Evolutionary conservation across 768 basidiomycete species (phyloP).

Genomic region (Auricularia auricula-judae): DNA sequence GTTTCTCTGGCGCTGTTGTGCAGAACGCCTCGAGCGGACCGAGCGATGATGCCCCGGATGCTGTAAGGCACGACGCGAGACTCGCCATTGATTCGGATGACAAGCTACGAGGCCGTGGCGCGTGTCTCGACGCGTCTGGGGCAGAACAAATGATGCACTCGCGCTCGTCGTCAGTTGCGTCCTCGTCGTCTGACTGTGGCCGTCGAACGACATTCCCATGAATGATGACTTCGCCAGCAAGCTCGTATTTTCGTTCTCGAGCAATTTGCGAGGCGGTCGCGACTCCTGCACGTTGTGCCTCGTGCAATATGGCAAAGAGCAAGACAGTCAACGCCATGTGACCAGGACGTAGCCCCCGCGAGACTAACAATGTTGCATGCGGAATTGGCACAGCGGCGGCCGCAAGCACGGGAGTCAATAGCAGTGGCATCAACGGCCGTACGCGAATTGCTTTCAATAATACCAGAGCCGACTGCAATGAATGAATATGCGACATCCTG

Average conservation of each 20-base stretch:
- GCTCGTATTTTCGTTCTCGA: slow-evolving; percentile 5
- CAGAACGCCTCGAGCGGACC: slow-evolving; percentile 17
- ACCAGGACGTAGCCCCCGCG: background rate
- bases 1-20: slow-evolving; percentile 13
- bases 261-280: background rate
- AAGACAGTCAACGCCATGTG: slow-evolving; percentile 3
- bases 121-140: slow-evolving; percentile 7
- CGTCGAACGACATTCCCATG: background rate
- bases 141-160: slow-evolving; percentile 17
- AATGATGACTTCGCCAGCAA: slow-evolving; percentile 4
- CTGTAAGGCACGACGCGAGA: slow-evolving; percentile 2
- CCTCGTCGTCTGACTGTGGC: slow-evolving; percentile 1
- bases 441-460: slow-evolving; percentile 8
- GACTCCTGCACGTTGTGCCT: slow-evolving; percentile 8
- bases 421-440: slow-evolving; percentile 14
- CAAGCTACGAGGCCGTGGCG: slow-evolving; percentile 7
- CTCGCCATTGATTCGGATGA: slow-evolving; percentile 3
- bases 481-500: background rate
- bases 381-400: slow-evolving; percentile 11
- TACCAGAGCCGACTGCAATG: slow-evolving; percentile 9
- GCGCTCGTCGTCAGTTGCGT: slow-evolving; percentile 6
- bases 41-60: background rate
- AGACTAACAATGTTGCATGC: background rate
- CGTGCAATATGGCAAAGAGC: slow-evolving; percentile 9
- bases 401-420: slow-evolving; percentile 13